Base-by-base conservation (phyloP, 768 basidiomycete species). In the Pleurotus tuber-regium region DNA sequence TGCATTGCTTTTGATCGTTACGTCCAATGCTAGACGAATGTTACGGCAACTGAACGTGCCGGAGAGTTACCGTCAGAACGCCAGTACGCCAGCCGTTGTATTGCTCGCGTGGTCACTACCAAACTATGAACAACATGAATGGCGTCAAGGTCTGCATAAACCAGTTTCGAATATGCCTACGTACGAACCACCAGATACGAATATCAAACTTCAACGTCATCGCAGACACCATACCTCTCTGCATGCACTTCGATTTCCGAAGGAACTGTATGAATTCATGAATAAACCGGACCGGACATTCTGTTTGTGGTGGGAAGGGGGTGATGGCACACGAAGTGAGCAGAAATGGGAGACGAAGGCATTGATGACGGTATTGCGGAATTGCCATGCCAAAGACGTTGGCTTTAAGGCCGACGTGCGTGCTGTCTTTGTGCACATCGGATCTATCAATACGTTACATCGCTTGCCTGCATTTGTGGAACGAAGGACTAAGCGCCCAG, bases 341-440 rank as follows among this genome's bases (percentile, higher is more conserved):
- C 58, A 61, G 23, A 70, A 70, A 14, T 44, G 74, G 39, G 83
- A 85, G 55, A 77, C 76, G 7, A 19, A 46, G 4, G 53, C 71
- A 24, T 73, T 87, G 9, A 60, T 66, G 10, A 57, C 59, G 1
- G 65, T 86, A 16, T 59, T 87, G 50, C 64, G 71, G 24, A 67
- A 72, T 46, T 77, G 70, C 51, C 61, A 68, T 19, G 78, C 79
- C 10, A 63, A 62, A 38, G 53, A 67, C 52, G 71, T 67, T 14
- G 68, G 70, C 9, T 53, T 63, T 53, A 70, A 73, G 33, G 63
- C 64, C 19, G 73, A 76, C 42, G 68, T 70, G 19, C 64, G 80
- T 9, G 66, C 82, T 19, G 60, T 89, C n/a, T 90, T 89, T 53
- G 73, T 88, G 19, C 84, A 89, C 61, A 75, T 82, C 12, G 78